Base-by-base conservation (phyloP, 176 grass and related monocot species). In the Carex parvula region DNA sequence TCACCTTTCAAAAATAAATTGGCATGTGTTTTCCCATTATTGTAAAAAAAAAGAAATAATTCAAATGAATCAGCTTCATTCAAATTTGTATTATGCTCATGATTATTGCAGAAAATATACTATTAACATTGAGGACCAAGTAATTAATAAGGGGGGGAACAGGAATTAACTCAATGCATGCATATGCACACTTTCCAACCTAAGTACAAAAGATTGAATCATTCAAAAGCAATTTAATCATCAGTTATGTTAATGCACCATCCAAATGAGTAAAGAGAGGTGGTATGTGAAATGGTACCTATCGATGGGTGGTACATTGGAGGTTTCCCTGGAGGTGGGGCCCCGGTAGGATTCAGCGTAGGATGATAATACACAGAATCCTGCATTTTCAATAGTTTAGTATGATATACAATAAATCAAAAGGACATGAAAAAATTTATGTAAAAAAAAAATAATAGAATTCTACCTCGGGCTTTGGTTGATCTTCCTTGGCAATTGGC, bases 301-400 rank as follows among this genome's bases (percentile, higher is more conserved):
- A 92, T 92, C 42, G 94, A 92, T 60, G 94, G 91, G 83, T 92
- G 94, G 87, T 94, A 97, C 94, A 97, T 94, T 24, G 88, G 94
- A 90, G 91, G 91, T 89, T 97, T 97, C 64, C 94, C 91, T 85
- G 91, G 90, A 75, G 91, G 91, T 75, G 94, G 94, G 73, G 94
- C 94, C 61, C 94, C 94, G 55, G 91, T 93, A 90, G 94, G 94
- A 74, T 97, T 97, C 59, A 97, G 72, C 14, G 89, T 97, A 85
- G 94, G 89, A 85, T 94, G 91, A 84, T 92, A 97, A 74, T 97
- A 97, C 79, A 94, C 91, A 60, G 94, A 94, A 60, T 94, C 91
- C 91, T 97, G 89, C 41, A 84, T 46, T 44, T 72, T 66, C 86
- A 80, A 85, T 15, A 48, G 79, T 65, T 60, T 83, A 5, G 48